Base-by-base conservation (phyloP, 768 basidiomycete genomes). In the Leccinum sublutescens region DNA sequence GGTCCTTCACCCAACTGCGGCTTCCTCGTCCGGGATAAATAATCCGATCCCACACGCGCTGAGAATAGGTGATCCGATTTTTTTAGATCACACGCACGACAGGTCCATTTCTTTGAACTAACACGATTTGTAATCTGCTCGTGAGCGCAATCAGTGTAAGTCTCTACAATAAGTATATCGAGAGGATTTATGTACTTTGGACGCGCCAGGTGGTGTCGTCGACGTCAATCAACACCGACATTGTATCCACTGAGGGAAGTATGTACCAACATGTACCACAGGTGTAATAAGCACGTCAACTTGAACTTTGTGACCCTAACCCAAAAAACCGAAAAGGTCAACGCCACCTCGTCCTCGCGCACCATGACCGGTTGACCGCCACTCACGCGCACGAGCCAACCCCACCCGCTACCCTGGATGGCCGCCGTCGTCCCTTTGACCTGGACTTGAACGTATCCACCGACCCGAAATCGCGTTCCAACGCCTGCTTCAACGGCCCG, bases 381-480 rank as follows among this genome's bases (percentile, higher is more conserved):
- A 77, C 81, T 61, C 27, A 29, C 27, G 27, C 27, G 27, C 65
- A 88, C 93, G 59, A 99, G 82, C 97, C 97, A 99, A 49, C 95
- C 96, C 97, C 97, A 99, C 2, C 97, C 97, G 65, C 91, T 93
- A 27, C 97, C 97, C 76, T 99, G 97, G 56, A 99, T 89, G 55
- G 82, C 94, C 33, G 89, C 93, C 21, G 96, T 96, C 62, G 82
- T 82, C 25, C 94, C 76, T 75, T 95, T 98, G 74, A 84, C 61
- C 82, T 80, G 66, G 86, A 87, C 80, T 96, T 95, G 73, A 98
- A 86, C 23, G 76, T 84, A 12, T 95, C 94, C 54, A 98, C 77
- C 4, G 88, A 88, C 12, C 95, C 94, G 70, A 98, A 99, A 66
- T 91, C 88, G 48, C 82, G 78, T 64, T 86, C 80, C 64, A 96